Evolutionary conservation across 1,284 basidiomycete species (phyloP).

Genomic region (Spongispora temasekensis): DNA sequence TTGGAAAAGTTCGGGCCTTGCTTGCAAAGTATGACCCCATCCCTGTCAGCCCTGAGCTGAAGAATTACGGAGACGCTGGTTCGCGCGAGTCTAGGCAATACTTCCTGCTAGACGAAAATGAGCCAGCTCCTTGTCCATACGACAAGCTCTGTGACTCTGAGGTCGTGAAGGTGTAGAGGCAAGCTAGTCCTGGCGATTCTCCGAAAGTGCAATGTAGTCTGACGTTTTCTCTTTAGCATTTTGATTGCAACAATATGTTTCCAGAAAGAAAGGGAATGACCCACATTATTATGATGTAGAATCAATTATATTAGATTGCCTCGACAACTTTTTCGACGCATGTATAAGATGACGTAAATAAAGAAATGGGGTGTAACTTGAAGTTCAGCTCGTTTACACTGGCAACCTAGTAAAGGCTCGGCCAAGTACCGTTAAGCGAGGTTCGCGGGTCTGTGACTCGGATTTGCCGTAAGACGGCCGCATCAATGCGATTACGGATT

Average conservation of each 20-base stretch:
- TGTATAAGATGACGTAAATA: too few relatives aligned
- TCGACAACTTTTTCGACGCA: too few relatives aligned
- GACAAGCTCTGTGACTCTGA: conserved; percentile 11
- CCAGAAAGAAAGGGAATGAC: neutral
- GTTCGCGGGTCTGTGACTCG: too few relatives aligned
- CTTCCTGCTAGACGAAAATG: conserved; percentile 25
- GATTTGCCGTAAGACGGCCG: too few relatives aligned
- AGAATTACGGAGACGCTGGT: conserved; percentile 23
- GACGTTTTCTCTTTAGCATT: neutral
- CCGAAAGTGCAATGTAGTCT: neutral
- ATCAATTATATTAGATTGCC: too few relatives aligned
- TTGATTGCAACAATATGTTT: neutral
- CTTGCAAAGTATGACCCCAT: conserved; percentile 25
- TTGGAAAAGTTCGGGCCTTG: conserved; percentile 19
- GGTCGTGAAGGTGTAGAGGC: conserved; percentile 5
- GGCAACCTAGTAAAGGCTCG: too few relatives aligned
- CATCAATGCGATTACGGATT: too few relatives aligned
- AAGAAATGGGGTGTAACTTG: too few relatives aligned
- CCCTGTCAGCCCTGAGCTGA: conserved; percentile 24
- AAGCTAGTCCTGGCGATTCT: neutral
- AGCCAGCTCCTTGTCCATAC: conserved; percentile 23
- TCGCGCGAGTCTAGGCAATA: conserved; percentile 25
- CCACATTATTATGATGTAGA: too few relatives aligned
- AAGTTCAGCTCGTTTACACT: too few relatives aligned
- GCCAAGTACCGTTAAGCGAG: too few relatives aligned